These are phyloP conservation scores for Neofusicoccum cordaticola DNA, from an alignment of 2,329 filamentous ascomycete species.

Conservation along the genomic window DNA sequence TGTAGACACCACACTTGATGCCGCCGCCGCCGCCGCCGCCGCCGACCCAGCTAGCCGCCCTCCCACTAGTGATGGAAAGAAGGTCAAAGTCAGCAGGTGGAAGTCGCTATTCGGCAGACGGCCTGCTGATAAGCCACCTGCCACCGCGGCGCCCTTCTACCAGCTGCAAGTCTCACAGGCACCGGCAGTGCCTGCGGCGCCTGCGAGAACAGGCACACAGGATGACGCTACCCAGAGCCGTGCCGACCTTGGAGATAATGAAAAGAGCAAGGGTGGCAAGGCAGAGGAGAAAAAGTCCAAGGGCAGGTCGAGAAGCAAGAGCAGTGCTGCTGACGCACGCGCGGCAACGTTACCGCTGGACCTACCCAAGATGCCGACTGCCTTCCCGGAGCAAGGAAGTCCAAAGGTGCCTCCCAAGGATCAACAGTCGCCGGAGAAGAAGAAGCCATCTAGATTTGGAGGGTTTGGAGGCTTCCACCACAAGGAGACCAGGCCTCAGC, in stretches of 20 bases:
- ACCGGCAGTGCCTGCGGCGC: background rate
- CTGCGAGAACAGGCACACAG: conserved; percentile 10
- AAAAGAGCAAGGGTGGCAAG: conserved; percentile 20
- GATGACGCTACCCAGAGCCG: background rate
- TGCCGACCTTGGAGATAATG: conserved; percentile 24
- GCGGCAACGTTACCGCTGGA: conserved; percentile 24
- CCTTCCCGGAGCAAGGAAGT: conserved; percentile 22
- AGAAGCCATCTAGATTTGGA: conserved; percentile 1
- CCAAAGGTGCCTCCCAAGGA: conserved; percentile 24
- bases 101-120: conserved; percentile 38
- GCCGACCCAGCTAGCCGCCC: background rate
- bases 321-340: conserved; percentile 21
- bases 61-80: conserved; percentile 21
- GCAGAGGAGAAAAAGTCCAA: conserved; percentile 10
- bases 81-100: conserved; percentile 38
- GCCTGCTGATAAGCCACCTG: conserved; percentile 21
- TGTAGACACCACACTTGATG: background rate
- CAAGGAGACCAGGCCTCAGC: conserved; percentile 12
- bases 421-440: conserved; percentile 1
- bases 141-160: conserved; percentile 35
- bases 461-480: conserved; percentile 20
- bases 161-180: conserved; percentile 26
- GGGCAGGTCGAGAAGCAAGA: conserved; percentile 16
- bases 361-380: conserved; percentile 20
- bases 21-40: background rate